Conservation (phyloP, 106 monocot species). For the Dioscorea dumetorum region DNA sequence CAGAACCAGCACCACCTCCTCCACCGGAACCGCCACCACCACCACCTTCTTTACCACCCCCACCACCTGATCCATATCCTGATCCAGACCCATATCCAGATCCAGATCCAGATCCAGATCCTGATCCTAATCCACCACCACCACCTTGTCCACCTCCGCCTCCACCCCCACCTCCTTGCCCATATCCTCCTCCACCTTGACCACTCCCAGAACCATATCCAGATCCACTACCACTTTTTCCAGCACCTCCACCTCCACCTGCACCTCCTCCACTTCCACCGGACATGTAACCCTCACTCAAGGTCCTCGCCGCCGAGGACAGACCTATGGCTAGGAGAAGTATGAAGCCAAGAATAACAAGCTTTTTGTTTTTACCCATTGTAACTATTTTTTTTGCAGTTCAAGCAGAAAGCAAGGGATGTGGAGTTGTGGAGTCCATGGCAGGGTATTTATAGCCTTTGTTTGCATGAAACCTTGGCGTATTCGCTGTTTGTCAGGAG, state of each 20-base stretch:
- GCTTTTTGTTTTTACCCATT: not conserved
- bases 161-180: not conserved
- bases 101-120: no score
- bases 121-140: no score
- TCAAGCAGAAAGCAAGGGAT: not conserved
- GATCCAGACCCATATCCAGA: no score
- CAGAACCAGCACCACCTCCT: not conserved
- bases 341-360: not conserved
- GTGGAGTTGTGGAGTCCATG: not conserved
- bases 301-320: conserved; percentile 5
- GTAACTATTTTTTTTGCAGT: no score
- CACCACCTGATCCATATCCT: no score
- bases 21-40: not conserved
- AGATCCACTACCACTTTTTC: no score
- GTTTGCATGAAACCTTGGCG: not conserved
- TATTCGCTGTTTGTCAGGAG: not conserved
- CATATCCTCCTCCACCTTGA: not conserved
- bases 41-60: no score
- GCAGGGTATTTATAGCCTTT: not conserved
- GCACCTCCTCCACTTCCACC: not conserved
- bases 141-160: not conserved
- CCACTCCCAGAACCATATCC: no score
- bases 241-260: no score
- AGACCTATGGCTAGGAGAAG: not conserved
- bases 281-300: not conserved